Evolutionary conservation across 768 basidiomycete species (phyloP), one percentile per base, ranked within the genome.

Genomic region (Amanita thiersii): DNA sequence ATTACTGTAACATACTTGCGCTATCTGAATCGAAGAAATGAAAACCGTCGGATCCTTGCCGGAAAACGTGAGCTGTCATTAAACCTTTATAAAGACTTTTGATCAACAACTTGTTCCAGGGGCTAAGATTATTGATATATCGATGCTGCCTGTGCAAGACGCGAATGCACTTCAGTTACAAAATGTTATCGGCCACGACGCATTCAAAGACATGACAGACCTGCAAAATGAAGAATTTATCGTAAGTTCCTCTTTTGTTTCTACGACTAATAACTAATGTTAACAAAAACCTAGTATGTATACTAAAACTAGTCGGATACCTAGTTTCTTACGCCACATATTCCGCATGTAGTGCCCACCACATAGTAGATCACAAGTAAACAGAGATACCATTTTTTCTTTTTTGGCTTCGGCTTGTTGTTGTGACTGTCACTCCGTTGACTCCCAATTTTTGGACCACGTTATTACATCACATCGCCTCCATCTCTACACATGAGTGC

Each of bases 181-280:
- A 30, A 21, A 12, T 2, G 43, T 23, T 23, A 41, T 48, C 17
- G 51, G 51, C 2, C 37, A 25, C 15, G 31, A 28, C 5, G 52
- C 52, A 3, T 53, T 56, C 33, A 47, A 53, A n/a, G 54, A 56
- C 37, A 21, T 53, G n/a, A 56, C 54, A 1, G 54, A 56, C 42
- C 37, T 56, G 11, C 47, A 56, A 44, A 56, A 56, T 25, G 54
- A 56, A 20, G 54, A 53, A 28, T 56, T 56, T 32, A 56, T 56
- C 34, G 54, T 56, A 30, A 50, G 54, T 11, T 23, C 15, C 18
- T 7, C 6, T 39, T 29, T 5, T 23, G 23, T 26, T 18, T 30
- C 20, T 30, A 3, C 3, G 31, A 26, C 37, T 28, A 2, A 17
- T 14, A n/a, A 14, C 21, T 30, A 21, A 23, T 17, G 12, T 8